These are phyloP conservation scores for Pseudonitzschia multistriata DNA, from an alignment of 108 stramenopile genomes.

Conservation along the genomic window DNA sequence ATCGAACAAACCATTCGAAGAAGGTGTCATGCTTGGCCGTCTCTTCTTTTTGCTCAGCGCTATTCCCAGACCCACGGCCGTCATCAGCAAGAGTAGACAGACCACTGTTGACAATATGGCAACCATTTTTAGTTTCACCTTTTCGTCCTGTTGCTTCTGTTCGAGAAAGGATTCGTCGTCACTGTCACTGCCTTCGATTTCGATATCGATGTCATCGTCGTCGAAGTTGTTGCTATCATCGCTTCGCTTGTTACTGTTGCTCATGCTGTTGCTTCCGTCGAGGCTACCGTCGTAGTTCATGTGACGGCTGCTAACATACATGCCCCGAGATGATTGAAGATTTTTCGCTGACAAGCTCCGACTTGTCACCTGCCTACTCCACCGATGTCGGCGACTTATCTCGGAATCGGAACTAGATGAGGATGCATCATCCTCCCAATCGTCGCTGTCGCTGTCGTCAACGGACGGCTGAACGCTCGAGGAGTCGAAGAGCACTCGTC, in stretches of 20 bases:
- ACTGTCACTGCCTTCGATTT: background rate
- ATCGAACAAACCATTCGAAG: background rate
- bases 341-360: too few species aligned
- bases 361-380: background rate
- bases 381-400: background rate
- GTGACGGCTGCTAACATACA: too few species aligned
- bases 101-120: background rate
- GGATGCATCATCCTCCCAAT: background rate
- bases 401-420: background rate
- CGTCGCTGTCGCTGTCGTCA: slow-evolving; percentile 4
- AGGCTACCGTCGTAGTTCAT: too few species aligned
- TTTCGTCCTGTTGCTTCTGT: background rate
- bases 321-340: too few species aligned
- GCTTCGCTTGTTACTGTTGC: too few species aligned
- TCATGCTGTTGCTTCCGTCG: too few species aligned
- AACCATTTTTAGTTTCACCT: background rate
- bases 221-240: background rate
- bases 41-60: background rate
- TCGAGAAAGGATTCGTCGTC: background rate
- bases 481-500: background rate
- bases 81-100: background rate
- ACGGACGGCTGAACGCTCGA: background rate
- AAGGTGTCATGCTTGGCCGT: background rate
- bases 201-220: background rate
- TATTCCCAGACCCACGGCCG: background rate